These are phyloP conservation scores for Penium margaritaceum DNA, from an alignment of 139 green algal species.

Conservation along the genomic window DNA sequence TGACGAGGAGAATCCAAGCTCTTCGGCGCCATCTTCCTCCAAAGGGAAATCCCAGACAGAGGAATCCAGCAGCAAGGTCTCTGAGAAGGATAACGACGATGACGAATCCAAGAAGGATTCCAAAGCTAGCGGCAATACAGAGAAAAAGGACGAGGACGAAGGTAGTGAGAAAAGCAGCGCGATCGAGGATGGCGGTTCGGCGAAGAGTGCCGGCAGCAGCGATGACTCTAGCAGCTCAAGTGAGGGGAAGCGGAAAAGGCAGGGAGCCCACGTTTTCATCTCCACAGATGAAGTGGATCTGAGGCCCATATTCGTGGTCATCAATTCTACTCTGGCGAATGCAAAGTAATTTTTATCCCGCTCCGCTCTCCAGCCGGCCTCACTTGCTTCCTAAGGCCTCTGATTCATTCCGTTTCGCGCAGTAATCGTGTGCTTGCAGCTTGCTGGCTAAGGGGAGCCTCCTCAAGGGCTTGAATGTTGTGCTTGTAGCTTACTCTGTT, in stretches of 20 bases:
- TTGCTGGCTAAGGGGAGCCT: too few species aligned
- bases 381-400: background rate
- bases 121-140: too few species aligned
- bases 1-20: too few species aligned
- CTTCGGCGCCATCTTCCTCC: too few species aligned
- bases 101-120: too few species aligned
- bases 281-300: constrained; percentile 26
- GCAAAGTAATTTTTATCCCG: background rate
- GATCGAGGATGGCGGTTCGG: background rate
- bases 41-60: background rate
- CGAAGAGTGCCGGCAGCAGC: too few species aligned
- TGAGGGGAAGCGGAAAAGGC: background rate
- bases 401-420: background rate
- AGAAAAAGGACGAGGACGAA: too few species aligned
- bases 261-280: constrained; percentile 29
- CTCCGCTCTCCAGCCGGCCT: background rate
- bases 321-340: constrained; percentile 32
- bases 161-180: too few species aligned
- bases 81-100: background rate
- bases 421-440: background rate
- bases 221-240: background rate
- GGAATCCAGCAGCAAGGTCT: background rate
- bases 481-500: background rate
- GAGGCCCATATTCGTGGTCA: constrained; percentile 21
- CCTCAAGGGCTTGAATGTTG: too few species aligned